Conservation (phyloP, 345 rosid species). For the Gossypium bickii region DNA sequence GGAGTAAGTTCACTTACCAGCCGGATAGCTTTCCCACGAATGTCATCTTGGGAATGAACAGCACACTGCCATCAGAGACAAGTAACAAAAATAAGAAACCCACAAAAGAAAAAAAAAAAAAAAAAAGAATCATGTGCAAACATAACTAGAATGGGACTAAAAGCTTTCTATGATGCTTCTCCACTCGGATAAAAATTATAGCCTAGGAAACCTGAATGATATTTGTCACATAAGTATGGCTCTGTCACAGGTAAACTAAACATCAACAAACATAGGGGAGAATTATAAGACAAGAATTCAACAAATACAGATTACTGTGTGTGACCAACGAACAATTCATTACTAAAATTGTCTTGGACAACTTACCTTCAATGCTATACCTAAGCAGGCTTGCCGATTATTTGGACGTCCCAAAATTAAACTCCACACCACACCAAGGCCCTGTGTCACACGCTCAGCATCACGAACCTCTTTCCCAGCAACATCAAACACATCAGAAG, state of each 20-base stretch:
- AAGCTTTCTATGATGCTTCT: conserved; percentile 2
- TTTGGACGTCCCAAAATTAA: conserved; percentile 87
- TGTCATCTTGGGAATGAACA: conserved; percentile 87
- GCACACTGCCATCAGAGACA: conserved; percentile 67
- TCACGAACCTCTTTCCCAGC: conserved; percentile 62
- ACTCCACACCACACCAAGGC: conserved; percentile 97
- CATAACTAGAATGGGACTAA: not conserved
- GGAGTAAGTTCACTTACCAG: conserved; percentile 50
- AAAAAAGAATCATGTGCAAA: not conserved
- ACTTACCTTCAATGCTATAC: conserved; percentile 77
- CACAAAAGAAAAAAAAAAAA: not conserved
- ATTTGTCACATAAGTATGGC: not conserved
- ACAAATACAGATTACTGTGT: not conserved
- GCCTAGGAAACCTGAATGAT: not conserved
- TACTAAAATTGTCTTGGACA: conserved; percentile 4
- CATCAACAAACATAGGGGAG: not conserved
- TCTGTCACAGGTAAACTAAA: not conserved
- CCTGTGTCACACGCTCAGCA: conserved; percentile 92
- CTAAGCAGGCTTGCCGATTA: conserved; percentile 77
- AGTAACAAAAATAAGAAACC: conserved; percentile 18
- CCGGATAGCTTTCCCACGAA: conserved; percentile 90
- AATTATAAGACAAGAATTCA: not conserved
- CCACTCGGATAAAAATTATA: not conserved
- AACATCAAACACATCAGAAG: conserved; percentile 51
- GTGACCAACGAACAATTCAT: not conserved